Conservation (phyloP, 768 basidiomycete species). For the Coprinopsis marcescibilis region DNA sequence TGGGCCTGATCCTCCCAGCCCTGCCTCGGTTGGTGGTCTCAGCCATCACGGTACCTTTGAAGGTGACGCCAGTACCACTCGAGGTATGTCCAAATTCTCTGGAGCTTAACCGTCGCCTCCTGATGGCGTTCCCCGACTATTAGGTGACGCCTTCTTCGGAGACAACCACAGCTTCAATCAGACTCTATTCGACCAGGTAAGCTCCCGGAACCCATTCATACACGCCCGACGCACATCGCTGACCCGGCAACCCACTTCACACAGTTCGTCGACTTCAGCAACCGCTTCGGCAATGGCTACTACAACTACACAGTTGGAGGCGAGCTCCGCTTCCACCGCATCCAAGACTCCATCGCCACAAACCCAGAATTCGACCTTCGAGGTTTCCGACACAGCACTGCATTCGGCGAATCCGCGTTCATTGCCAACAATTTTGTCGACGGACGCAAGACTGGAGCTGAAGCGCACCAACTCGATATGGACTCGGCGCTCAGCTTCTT, state of each 20-base stretch:
- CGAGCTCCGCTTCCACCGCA: constrained; percentile 12
- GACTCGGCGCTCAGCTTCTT: constrained; percentile 15
- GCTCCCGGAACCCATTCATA: neutral
- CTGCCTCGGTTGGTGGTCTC: constrained; percentile 14
- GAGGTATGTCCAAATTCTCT: constrained; percentile 1
- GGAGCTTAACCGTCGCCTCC: no score
- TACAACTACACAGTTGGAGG: constrained; percentile 15
- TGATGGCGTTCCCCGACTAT: no score
- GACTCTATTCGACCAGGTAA: constrained; percentile 17
- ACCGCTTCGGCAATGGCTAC: constrained; percentile 14
- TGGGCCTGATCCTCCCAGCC: constrained; percentile 12
- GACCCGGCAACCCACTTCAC: neutral
- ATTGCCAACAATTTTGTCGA: constrained; percentile 15
- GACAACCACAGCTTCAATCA: constrained; percentile 20
- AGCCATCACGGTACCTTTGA: constrained; percentile 16
- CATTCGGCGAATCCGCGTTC: constrained; percentile 13
- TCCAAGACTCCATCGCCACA: constrained; percentile 14
- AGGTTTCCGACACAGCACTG: constrained; percentile 12
- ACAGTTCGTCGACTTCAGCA: constrained; percentile 15
- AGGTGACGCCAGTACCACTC: constrained; percentile 15
- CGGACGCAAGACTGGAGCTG: constrained; percentile 8
- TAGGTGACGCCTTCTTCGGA: constrained; percentile 14
- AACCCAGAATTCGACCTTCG: constrained; percentile 16
- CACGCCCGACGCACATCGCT: no score
- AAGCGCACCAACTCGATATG: constrained; percentile 12